These are phyloP conservation scores for Sanghuangporus sanghuang DNA, from an alignment of 1,284 basidiomycete genomes.

Conservation along the genomic window DNA sequence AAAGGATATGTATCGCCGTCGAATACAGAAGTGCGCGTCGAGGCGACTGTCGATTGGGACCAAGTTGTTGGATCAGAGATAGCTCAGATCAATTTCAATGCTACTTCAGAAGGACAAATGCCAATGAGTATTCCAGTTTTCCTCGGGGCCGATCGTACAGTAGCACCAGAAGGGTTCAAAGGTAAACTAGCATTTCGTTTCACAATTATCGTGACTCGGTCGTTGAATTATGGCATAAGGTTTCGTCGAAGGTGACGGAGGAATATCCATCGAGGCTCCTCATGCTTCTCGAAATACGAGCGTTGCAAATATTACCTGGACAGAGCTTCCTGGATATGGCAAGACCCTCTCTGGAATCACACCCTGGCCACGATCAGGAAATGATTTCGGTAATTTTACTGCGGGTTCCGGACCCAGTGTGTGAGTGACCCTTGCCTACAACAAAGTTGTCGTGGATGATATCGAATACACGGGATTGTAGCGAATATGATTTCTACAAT, in stretches of 20 bases:
- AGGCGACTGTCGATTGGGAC: slow-evolving; percentile 57
- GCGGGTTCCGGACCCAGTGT: slow-evolving; percentile 57
- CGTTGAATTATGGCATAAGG: slow-evolving; percentile 21
- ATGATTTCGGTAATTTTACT: slow-evolving; percentile 47
- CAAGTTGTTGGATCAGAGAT: slow-evolving; percentile 28
- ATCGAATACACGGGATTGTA: slow-evolving; percentile 19
- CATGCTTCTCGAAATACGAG: slow-evolving; percentile 49
- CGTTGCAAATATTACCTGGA: slow-evolving; percentile 50
- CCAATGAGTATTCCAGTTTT: slow-evolving; percentile 10
- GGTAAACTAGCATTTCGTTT: background rate
- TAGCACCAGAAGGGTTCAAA: slow-evolving; percentile 9
- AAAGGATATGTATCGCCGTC: slow-evolving; percentile 43
- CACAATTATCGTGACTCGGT: background rate
- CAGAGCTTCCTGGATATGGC: slow-evolving; percentile 52
- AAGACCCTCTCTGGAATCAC: slow-evolving; percentile 56
- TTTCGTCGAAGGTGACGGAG: slow-evolving; percentile 59
- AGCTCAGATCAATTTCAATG: slow-evolving; percentile 12
- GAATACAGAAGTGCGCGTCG: slow-evolving; percentile 50
- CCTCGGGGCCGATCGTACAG: slow-evolving; percentile 6
- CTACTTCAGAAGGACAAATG: slow-evolving; percentile 3
- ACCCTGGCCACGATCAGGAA: slow-evolving; percentile 50
- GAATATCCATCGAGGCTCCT: slow-evolving; percentile 60
- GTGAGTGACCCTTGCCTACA: slow-evolving; percentile 29
- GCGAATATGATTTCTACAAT: slow-evolving; percentile 63
- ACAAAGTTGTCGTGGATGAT: background rate